phyloP scores from a whole-genome alignment of 495 filamentous ascomycete species.

The Trichoderma gamsii region DNA sequence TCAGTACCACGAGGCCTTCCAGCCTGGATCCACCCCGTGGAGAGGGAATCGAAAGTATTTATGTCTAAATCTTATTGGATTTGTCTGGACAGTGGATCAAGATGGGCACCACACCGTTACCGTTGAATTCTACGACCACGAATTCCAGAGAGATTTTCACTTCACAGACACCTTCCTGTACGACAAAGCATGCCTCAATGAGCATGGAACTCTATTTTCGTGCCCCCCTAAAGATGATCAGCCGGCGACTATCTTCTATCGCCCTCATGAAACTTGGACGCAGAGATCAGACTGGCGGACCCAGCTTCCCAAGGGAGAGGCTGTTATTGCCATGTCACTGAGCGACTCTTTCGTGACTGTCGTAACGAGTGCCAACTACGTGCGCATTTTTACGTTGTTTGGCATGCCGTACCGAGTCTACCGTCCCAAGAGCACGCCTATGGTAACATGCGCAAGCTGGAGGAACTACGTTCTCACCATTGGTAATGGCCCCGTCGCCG shows the following conservation, averaged over 20 bases:
- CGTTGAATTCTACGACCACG: slow-evolving; percentile 93
- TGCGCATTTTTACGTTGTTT: slow-evolving; percentile 87
- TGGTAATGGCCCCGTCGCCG: slow-evolving; percentile 79
- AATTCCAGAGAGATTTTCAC: slow-evolving; percentile 87
- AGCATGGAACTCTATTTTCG: slow-evolving; percentile 81
- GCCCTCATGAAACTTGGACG: slow-evolving; percentile 96
- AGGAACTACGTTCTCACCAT: slow-evolving; percentile 89
- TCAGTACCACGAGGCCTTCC: slow-evolving; percentile 73
- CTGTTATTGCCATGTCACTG: slow-evolving; percentile 79
- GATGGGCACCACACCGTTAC: slow-evolving; percentile 92
- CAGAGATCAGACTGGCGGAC: slow-evolving; percentile 86
- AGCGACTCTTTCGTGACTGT: slow-evolving; percentile 87
- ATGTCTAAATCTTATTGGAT: slow-evolving; percentile 85
- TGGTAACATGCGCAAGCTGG: slow-evolving; percentile 89
- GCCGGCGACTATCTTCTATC: slow-evolving; percentile 85
- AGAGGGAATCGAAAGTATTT: slow-evolving; percentile 88
- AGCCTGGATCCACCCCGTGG: slow-evolving; percentile 94
- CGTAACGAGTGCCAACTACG: slow-evolving; percentile 76
- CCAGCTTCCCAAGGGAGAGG: slow-evolving; percentile 71
- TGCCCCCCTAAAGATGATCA: slow-evolving; percentile 62
- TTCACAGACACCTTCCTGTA: slow-evolving; percentile 94
- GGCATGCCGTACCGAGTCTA: slow-evolving; percentile 84
- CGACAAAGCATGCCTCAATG: slow-evolving; percentile 87
- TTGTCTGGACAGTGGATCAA: slow-evolving; percentile 96
- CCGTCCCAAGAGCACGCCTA: slow-evolving; percentile 79